Evolutionary conservation across 306 rosid species (phyloP), one percentile per base, ranked within the genome.

Genomic region (Quercus variabilis): DNA sequence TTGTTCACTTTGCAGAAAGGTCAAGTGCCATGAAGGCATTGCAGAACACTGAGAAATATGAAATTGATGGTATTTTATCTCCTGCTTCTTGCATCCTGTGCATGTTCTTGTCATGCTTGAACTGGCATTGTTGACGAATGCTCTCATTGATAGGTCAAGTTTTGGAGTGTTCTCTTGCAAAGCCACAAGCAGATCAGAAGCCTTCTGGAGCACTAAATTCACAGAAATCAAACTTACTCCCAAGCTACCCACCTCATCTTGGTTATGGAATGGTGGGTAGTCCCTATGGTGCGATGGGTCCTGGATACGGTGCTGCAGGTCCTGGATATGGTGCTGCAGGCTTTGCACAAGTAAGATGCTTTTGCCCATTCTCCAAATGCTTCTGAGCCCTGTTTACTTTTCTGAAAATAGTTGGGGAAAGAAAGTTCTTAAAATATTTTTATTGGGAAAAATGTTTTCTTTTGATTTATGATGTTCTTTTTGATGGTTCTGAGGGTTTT

Each of bases 81-180:
- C 60, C 35, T 67, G 59, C 73, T 56, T 23, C 41, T 38, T 76
- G 68, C 71, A 60, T 80, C 62, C 25, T 58, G 78, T 21, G 62
- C 38, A 46, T 54, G 15, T 51, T 41, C 28, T 54, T 60, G 54
- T 49, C 14, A 43, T 77, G 28, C 65, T 55, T 28, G 55, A 54
- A 56, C 75, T 75, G 72, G 60, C 69, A 51, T 55, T 21, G 68
- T 73, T 78, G 21, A 30, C 43, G 75, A 57, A 25, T 71, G 46
- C 59, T 80, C 51, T 69, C 55, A 63, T 52, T 78, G 28, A n/a
- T 77, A 92, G 97, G 97, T 20, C 92, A 92, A 84, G 83, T 65
- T 74, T 76, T 90, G 85, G 94, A 88, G 21, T 90, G 92, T 82
- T 90, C 94, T 43, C 89, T 90, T 70, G 94, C 94, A 59, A 92